Evolutionary conservation across 148 eudicot species (phyloP), one percentile per base, ranked within the genome.

Genomic region (Rhododendron henanense): DNA sequence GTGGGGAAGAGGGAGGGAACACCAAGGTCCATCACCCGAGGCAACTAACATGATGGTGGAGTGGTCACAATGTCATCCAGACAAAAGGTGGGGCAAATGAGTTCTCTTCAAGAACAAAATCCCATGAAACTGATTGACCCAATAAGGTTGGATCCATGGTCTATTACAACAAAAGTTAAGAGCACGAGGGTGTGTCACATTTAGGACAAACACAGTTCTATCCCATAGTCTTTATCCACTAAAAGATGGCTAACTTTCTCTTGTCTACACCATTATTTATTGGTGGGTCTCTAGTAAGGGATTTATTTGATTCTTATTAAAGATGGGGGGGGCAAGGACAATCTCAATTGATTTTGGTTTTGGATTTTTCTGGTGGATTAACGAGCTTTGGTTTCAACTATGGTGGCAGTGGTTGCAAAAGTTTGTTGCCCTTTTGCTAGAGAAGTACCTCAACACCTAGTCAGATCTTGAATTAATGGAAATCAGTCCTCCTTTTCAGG

Each of bases 241-340:
- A 81, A 71, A 84, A 87, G 79, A 69, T 50, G 47, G 85, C 61
- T 82, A 74, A 74, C 85, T 83, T 76, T 87, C 78, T 78, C 51
- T 41, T 78, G 69, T 55, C 88, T 57, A 35, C 47, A 67, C 84
- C 84, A 87, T 87, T 87, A 87, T 87, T 79, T 79, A 51, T 25
- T 67, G 78, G 77, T 87, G 84, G 86, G 87, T 88, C 88, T 79
- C 83, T 76, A 44, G 9, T 9, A 59, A n/a, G 69, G 55, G 84
- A 76, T 85, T 81, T 88, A 76, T 74, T 88, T 63, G 76, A 55
- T 81, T 86, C 71, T 31, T 74, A 57, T 84, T 74, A 84, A 65
- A 65, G 73, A 89, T 88, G 61, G 90, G 90, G 90, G 90, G 90
- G 82, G 87, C 90, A 86, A 75, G 87, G 79, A 82, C 85, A 89